phyloP scores from a whole-genome alignment of 345 rosid genomes.

The Cardamine occulta region DNA sequence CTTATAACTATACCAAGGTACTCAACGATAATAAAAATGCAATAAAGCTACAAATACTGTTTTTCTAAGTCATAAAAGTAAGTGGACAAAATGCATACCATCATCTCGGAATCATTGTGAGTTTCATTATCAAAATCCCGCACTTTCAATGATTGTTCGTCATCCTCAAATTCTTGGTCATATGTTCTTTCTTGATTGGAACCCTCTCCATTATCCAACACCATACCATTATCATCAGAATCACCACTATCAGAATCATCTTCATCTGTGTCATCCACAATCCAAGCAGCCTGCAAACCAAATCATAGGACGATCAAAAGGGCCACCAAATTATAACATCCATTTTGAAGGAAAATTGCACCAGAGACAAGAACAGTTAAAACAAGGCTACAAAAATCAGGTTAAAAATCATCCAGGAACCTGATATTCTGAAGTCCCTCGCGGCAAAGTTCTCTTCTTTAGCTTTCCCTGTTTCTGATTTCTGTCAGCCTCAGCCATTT shows the following conservation, averaged over 20 bases:
- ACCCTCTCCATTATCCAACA: constrained; percentile 65
- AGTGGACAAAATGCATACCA: constrained; percentile 51
- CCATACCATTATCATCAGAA: constrained; percentile 74
- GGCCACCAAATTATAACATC: not conserved
- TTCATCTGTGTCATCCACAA: constrained; percentile 71
- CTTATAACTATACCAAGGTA: constrained; percentile 14
- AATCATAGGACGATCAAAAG: constrained; percentile 12
- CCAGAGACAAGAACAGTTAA: not conserved
- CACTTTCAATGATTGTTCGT: constrained; percentile 60
- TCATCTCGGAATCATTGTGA: constrained; percentile 77
- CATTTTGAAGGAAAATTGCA: not conserved
- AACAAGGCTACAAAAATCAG: not conserved
- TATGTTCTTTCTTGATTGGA: constrained; percentile 46
- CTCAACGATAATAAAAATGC: not conserved
- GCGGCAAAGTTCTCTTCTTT: constrained; percentile 73
- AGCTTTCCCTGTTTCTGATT: constrained; percentile 56
- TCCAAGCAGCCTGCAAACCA: constrained; percentile 91
- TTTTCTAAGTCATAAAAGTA: not conserved
- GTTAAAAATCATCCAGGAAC: constrained; percentile 39
- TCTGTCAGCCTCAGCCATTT: constrained; percentile 84
- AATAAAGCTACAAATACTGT: not conserved
- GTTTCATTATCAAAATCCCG: constrained; percentile 80
- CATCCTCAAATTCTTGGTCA: constrained; percentile 61
- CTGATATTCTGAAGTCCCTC: constrained; percentile 97
- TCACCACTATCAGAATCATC: constrained; percentile 58